Evolutionary conservation across 176 grass and related monocot species (phyloP).

Genomic region (Tuctoria greenei): DNA sequence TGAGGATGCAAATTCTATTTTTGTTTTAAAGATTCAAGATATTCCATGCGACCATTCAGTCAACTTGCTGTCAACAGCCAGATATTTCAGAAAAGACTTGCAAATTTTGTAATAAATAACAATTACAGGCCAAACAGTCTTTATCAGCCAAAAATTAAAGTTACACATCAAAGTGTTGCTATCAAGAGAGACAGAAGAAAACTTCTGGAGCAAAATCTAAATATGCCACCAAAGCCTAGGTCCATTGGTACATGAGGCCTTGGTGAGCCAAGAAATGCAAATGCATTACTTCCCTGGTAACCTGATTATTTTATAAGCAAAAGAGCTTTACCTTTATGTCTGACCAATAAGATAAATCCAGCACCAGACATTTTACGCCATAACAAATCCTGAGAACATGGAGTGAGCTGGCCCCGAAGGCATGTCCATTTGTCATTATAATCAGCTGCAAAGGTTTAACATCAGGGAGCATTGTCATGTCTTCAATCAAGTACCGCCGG

Average conservation of each 20-base stretch:
- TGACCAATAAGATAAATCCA: too few relatives aligned
- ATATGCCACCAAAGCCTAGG: neutral
- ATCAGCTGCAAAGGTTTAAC: neutral
- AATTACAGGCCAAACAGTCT: neutral
- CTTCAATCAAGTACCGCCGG: too few relatives aligned
- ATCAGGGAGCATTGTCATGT: too few relatives aligned
- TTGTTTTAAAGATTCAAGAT: neutral
- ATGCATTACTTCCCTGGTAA: neutral
- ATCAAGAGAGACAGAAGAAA: neutral
- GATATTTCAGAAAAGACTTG: neutral
- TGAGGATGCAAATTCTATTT: neutral
- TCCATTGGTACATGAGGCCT: neutral
- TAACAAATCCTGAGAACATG: conserved; percentile 7
- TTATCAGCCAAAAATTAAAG: neutral
- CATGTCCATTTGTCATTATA: conserved; percentile 14
- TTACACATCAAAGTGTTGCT: neutral
- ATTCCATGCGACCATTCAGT: neutral
- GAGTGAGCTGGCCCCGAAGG: neutral
- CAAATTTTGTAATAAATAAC: neutral
- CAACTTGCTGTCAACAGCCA: neutral
- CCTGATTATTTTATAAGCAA: neutral
- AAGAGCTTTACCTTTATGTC: too few relatives aligned
- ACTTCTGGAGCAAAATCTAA: neutral
- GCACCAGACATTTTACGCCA: neutral
- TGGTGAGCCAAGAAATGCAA: neutral